phyloP scores from a whole-genome alignment of 495 filamentous ascomycete species.

The Talaromyces thailandensis region DNA sequence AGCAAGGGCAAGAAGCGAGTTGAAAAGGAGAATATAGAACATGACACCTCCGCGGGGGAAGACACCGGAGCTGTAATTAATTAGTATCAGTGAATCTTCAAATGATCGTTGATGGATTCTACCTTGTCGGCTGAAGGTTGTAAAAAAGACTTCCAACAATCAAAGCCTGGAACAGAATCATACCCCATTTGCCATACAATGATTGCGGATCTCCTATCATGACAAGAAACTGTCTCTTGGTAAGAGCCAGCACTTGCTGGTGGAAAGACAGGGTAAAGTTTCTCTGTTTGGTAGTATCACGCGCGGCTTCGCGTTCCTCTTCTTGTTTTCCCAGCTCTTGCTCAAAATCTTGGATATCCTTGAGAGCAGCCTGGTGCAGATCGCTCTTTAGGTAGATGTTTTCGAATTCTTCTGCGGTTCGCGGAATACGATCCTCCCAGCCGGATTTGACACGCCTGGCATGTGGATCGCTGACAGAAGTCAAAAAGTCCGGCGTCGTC shows the following conservation, averaged over 20 bases:
- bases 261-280: conserved; percentile 59
- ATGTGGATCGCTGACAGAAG: conserved; percentile 54
- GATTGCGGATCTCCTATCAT: conserved; percentile 53
- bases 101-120: neutral
- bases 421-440: conserved; percentile 52
- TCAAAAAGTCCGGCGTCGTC: conserved; percentile 64
- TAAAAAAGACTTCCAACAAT: conserved; percentile 75
- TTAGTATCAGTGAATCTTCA: conserved; percentile 7
- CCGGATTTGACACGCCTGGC: conserved; percentile 50
- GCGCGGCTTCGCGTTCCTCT: conserved; percentile 36
- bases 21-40: conserved; percentile 77
- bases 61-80: conserved; percentile 25
- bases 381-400: conserved; percentile 42
- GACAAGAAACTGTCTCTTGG: conserved; percentile 55
- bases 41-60: conserved; percentile 45
- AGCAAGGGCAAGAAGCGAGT: conserved; percentile 66
- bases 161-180: conserved; percentile 61
- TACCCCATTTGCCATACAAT: conserved; percentile 43
- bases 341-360: conserved; percentile 44
- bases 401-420: conserved; percentile 50
- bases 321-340: conserved; percentile 34
- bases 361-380: conserved; percentile 19
- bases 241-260: conserved; percentile 59
- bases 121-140: conserved; percentile 51
- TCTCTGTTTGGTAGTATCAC: conserved; percentile 38